Evolutionary conservation across 108 stramenopile genomes (phyloP).

Genomic region (Skeletonema grethae): DNA sequence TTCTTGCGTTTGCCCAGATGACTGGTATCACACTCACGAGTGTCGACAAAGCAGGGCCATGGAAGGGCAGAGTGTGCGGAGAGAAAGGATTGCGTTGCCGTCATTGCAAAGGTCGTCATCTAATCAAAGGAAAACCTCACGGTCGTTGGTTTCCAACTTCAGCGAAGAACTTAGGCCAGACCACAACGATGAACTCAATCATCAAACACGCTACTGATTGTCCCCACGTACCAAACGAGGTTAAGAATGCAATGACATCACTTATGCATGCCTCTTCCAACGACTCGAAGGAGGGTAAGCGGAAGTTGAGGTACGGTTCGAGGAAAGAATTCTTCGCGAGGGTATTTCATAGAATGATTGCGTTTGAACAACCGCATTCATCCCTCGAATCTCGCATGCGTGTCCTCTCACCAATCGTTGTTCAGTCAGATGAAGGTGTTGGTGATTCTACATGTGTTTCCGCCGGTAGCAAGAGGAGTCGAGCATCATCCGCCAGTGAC

Average conservation of each 20-base stretch:
- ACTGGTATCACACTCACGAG: background rate
- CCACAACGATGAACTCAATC: conserved; percentile 78
- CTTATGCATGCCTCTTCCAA: background rate
- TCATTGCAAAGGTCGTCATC: conserved; percentile 57
- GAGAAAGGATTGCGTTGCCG: conserved; percentile 73
- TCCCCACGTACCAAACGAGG: background rate
- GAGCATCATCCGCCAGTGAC: background rate
- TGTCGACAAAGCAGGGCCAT: background rate
- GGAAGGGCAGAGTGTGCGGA: conserved; percentile 59
- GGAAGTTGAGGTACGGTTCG: background rate
- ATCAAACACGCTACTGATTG: conserved; percentile 43
- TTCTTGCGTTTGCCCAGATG: conserved; percentile 72
- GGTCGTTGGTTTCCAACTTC: conserved; percentile 75
- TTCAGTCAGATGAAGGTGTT: background rate
- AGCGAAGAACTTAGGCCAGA: conserved; percentile 70
- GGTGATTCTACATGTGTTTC: background rate
- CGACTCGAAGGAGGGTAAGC: background rate
- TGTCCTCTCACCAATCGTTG: background rate
- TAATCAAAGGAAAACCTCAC: conserved; percentile 54
- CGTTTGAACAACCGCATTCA: background rate
- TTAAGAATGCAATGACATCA: background rate
- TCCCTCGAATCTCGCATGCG: background rate
- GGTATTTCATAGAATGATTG: background rate
- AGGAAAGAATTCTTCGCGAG: conserved; percentile 1
- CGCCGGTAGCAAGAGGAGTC: background rate